Evolutionary conservation across 768 basidiomycete genomes (phyloP).

Genomic region (Chalciporus pseudorubinellus): DNA sequence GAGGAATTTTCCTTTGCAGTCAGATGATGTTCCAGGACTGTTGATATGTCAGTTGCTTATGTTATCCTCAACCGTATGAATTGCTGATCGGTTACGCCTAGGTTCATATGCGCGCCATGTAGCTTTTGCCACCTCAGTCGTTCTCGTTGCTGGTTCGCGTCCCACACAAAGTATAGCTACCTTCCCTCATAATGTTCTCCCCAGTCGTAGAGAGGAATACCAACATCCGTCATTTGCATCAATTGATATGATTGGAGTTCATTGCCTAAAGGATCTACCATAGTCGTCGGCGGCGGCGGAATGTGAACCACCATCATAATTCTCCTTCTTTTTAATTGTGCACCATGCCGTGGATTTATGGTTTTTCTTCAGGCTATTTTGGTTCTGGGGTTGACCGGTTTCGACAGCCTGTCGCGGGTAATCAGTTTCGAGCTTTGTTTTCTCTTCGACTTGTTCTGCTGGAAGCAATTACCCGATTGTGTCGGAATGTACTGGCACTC

Average conservation of each 20-base stretch:
- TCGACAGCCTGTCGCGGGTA: slow-evolving; percentile 11
- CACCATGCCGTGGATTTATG: slow-evolving; percentile 13
- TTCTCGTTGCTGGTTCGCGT: background rate
- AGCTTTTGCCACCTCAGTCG: slow-evolving; percentile 5
- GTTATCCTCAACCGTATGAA: background rate
- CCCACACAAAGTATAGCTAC: slow-evolving; percentile 20
- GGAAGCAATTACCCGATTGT: too few species aligned
- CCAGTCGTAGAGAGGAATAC: slow-evolving; percentile 15
- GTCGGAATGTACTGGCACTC: too few species aligned
- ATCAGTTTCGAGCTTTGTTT: slow-evolving; percentile 8
- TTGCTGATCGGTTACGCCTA: background rate
- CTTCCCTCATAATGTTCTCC: slow-evolving; percentile 17
- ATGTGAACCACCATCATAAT: too few species aligned
- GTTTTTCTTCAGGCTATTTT: slow-evolving; percentile 10
- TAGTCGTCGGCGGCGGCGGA: background rate
- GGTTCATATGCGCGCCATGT: background rate
- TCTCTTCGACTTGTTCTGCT: background rate
- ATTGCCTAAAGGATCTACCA: background rate
- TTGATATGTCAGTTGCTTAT: slow-evolving; percentile 9
- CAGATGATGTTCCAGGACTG: too few species aligned
- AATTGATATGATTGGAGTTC: background rate
- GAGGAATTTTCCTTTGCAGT: too few species aligned
- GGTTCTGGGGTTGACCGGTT: slow-evolving; percentile 7
- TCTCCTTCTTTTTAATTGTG: too few species aligned
- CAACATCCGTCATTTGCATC: slow-evolving; percentile 10